A percentile compares a stretch with the other conserved stretches of the same genome.
Evolutionary conservation across 2,329 filamentous ascomycete genomes (phyloP).

Genomic region (Neurospora crassa): DNA sequence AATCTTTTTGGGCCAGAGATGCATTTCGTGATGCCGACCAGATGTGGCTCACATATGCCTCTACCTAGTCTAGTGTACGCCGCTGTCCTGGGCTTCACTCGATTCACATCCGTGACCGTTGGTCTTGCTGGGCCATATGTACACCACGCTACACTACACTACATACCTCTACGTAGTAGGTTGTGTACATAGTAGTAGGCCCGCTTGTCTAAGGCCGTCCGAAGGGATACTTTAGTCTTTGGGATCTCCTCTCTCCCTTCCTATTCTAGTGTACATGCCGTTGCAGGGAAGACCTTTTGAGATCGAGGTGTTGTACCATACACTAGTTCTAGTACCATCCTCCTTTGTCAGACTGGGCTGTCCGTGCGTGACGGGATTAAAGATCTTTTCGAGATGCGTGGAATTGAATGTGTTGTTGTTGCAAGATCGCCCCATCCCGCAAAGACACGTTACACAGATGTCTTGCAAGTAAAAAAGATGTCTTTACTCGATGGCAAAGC

Average conservation of each 20-base stretch:
- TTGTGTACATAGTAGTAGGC: neutral
- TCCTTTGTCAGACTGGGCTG: neutral
- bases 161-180: too few relatives aligned
- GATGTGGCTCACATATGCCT: neutral
- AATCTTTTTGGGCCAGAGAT: neutral
- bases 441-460: neutral
- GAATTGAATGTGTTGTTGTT: neutral
- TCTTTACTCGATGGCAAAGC: neutral
- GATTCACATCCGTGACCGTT: neutral
- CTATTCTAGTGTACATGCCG: neutral
- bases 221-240: neutral
- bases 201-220: neutral
- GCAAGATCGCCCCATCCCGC: neutral
- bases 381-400: neutral
- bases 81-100: neutral
- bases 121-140: neutral
- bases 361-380: neutral
- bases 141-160: too few relatives aligned
- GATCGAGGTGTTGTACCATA: too few relatives aligned
- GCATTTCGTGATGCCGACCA: neutral
- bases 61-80: neutral
- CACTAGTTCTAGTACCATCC: too few relatives aligned
- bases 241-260: neutral
- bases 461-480: neutral
- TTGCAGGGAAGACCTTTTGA: neutral